These are phyloP conservation scores for Linum lewisii DNA, from an alignment of 345 rosid genomes.

Conservation along the genomic window DNA sequence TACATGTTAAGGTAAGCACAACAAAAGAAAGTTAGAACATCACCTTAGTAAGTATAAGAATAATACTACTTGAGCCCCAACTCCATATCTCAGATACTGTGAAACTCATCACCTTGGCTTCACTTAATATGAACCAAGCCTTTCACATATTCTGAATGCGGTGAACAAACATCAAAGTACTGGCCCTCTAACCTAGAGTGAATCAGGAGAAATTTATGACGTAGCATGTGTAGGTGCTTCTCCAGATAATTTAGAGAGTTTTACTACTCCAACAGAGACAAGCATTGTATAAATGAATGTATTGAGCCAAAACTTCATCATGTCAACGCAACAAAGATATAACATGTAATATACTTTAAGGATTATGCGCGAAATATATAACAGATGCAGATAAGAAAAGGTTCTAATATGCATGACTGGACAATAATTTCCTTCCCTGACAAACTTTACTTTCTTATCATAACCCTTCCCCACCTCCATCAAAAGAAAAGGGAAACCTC, in stretches of 20 bases:
- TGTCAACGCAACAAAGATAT: too few relatives aligned
- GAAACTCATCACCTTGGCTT: not conserved
- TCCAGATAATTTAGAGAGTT: not conserved
- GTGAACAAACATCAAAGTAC: too few relatives aligned
- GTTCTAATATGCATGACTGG: too few relatives aligned
- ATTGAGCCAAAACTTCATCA: too few relatives aligned
- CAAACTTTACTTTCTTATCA: too few relatives aligned
- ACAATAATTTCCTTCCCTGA: too few relatives aligned
- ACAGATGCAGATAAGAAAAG: too few relatives aligned
- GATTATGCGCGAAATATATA: too few relatives aligned
- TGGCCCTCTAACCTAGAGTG: too few relatives aligned
- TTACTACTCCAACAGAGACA: not conserved
- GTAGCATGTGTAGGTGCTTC: not conserved
- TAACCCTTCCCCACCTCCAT: too few relatives aligned
- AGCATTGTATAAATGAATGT: not conserved
- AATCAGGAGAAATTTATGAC: not conserved
- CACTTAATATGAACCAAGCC: not conserved
- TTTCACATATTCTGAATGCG: not conserved
- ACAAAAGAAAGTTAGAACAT: not conserved
- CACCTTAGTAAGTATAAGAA: not conserved
- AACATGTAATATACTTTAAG: too few relatives aligned
- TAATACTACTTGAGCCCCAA: not conserved
- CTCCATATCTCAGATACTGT: not conserved
- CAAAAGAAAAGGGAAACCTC: too few relatives aligned
- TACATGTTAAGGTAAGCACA: not conserved